Evolutionary conservation across 31 red algal species (phyloP), one percentile per base, ranked within the genome.

Genomic region (Bonnemaisonia californica): DNA sequence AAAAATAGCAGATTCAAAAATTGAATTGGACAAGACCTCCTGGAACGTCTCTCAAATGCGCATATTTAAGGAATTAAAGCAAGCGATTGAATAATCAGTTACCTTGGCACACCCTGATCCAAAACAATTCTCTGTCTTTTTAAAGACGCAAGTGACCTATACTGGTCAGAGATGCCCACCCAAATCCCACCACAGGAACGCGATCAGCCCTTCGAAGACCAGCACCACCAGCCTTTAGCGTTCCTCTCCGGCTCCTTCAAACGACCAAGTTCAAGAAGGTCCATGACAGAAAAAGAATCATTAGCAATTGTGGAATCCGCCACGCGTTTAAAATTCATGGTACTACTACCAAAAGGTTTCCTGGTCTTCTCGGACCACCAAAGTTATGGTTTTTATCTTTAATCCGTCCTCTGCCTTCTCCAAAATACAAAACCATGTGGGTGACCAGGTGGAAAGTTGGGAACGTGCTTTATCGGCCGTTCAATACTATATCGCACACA

Each of bases 381-480:
- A 12, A 68, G 66, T 29, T 55, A n/a, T 80, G 18, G 77, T 80
- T 2, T 67, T 59, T 55, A 34, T 80, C 18, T 80, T 64, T 55
- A 55, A 80, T 39, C 77, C 61, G 0, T 56, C 16, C 3, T 40
- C 13, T 2, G 9, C 22, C 8, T 48, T 48, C 35, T 60, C 60
- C 2, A 24, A 38, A 2, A 32, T 67, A 1, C 1, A 36, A 18
- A 32, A 61, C 9, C 77, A 80, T 3, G 62, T 61, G 1, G 41
- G 21, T 1, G 71, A 27, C 48, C 70, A 83, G 27, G 1, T 83
- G 7, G 64, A 45, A 55, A 19, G 80, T 33, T 83, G 65, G 80
- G 68, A 27, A n/a, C 12, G 64, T 0, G 38, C 22, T 24, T 48
- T 80, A 2, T 22, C 16, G 13, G 30, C 36, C 2, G 70, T 83